These are phyloP conservation scores for Chrysoporthe deuterocubensis DNA, from an alignment of 2,329 filamentous ascomycete genomes.

Conservation along the genomic window DNA sequence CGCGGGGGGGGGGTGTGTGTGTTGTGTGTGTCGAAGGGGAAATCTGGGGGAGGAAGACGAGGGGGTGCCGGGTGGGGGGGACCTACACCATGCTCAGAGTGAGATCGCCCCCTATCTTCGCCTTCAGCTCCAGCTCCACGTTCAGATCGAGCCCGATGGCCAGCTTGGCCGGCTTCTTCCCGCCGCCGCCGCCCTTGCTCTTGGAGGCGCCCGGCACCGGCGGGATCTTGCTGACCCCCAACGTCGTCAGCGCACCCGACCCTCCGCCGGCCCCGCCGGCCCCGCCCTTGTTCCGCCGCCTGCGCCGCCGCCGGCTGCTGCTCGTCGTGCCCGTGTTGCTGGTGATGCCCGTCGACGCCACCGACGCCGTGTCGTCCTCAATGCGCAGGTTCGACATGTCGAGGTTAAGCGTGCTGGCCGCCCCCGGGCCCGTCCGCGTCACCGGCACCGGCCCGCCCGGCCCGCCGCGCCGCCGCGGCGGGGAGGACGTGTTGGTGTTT, in stretches of 20 bases:
- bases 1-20: background rate
- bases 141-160: conserved; percentile 63
- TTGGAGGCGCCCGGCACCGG: background rate
- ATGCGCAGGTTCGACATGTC: conserved; percentile 22
- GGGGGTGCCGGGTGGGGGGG: background rate
- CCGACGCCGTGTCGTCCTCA: conserved; percentile 21
- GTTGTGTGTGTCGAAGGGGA: background rate
- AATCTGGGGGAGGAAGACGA: background rate
- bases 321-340: conserved; percentile 15
- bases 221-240: conserved; percentile 7
- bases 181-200: conserved; percentile 10
- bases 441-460: conserved; percentile 13
- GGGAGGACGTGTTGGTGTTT: conserved; percentile 10
- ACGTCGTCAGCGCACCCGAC: background rate
- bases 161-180: conserved; percentile 37
- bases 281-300: conserved; percentile 16
- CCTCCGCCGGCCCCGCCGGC: background rate
- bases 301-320: conserved; percentile 21
- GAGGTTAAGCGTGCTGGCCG: conserved; percentile 6
- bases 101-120: conserved; percentile 77
- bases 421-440: background rate
- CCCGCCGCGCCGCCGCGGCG: conserved; percentile 1
- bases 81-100: conserved; percentile 71
- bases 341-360: background rate
- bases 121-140: conserved; percentile 77